Conservation (phyloP, 129 eudicot genomes). For the Tagetes erecta region DNA sequence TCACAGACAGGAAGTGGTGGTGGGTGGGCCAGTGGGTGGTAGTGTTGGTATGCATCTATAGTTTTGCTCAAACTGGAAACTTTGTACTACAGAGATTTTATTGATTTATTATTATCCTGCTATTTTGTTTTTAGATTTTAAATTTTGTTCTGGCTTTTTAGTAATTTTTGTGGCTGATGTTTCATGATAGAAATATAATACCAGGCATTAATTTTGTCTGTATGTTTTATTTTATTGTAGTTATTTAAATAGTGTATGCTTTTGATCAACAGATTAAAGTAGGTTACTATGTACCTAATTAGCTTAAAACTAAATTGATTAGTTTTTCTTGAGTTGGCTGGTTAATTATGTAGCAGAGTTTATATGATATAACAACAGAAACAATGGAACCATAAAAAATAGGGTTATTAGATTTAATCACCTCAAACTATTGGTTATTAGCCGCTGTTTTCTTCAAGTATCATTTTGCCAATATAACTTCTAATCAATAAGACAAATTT, state of each 20-base stretch:
- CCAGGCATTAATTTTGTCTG: slow-evolving; percentile 8
- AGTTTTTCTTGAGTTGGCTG: too few species aligned
- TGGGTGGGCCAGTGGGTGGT: slow-evolving; percentile 40
- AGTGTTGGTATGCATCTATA: slow-evolving; percentile 23
- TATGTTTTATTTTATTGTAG: not conserved
- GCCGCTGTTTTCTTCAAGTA: too few species aligned
- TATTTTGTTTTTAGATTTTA: slow-evolving; percentile 4
- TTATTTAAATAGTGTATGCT: not conserved
- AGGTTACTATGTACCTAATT: not conserved
- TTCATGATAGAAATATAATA: slow-evolving; percentile 22
- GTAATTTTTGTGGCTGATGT: slow-evolving; percentile 5
- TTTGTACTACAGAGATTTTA: slow-evolving; percentile 15
- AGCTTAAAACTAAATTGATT: not conserved
- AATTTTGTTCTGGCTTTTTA: slow-evolving; percentile 21
- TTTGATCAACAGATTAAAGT: not conserved
- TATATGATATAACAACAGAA: too few species aligned
- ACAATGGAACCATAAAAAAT: too few species aligned
- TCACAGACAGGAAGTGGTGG: slow-evolving; percentile 36
- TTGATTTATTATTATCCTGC: not conserved
- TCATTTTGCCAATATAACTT: too few species aligned
- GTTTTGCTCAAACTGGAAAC: slow-evolving; percentile 7
- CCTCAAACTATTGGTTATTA: too few species aligned
- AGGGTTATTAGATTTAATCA: too few species aligned
- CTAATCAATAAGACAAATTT: too few species aligned
- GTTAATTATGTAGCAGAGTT: too few species aligned